phyloP scores from a whole-genome alignment of 202 grass and related monocot species.

The Panicum virgatum region DNA sequence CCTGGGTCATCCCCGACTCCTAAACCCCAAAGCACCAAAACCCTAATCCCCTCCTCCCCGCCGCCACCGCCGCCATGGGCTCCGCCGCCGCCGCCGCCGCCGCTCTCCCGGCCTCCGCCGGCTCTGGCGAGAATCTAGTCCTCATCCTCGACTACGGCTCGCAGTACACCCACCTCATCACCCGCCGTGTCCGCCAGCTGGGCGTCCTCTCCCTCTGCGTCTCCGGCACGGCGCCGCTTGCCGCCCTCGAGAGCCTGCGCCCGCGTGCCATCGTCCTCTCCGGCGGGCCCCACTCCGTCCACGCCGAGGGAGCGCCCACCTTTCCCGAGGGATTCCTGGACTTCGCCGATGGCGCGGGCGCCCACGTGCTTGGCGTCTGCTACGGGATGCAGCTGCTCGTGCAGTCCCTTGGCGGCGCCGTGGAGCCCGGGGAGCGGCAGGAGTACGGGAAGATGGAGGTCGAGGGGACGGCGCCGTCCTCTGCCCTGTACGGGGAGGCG shows the following conservation, averaged over 20 bases:
- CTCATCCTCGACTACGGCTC: constrained; percentile 87
- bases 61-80: constrained; percentile 45
- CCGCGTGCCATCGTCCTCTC: constrained; percentile 76
- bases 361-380: constrained; percentile 77
- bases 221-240: constrained; percentile 68
- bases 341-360: constrained; percentile 39
- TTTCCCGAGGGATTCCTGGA: constrained; percentile 69
- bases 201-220: constrained; percentile 81
- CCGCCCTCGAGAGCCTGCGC: constrained; percentile 48
- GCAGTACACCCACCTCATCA: constrained; percentile 95
- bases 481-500: constrained; percentile 51
- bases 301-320: constrained; percentile 47
- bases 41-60: constrained; percentile 32
- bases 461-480: constrained; percentile 31
- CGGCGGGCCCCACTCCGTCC: constrained; percentile 81
- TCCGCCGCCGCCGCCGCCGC: constrained; percentile 23
- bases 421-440: constrained; percentile 60
- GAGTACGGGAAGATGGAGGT: constrained; percentile 93
- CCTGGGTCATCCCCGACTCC: constrained; percentile 6
- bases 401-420: constrained; percentile 66
- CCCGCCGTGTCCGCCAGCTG: constrained; percentile 79
- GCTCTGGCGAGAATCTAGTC: constrained; percentile 58
- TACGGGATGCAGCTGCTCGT: constrained; percentile 94
- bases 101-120: constrained; percentile 15
- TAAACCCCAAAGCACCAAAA: constrained; percentile 40